These are phyloP conservation scores for Purpureocillium lavendulum DNA, from an alignment of 2,329 filamentous ascomycete species.

Conservation along the genomic window DNA sequence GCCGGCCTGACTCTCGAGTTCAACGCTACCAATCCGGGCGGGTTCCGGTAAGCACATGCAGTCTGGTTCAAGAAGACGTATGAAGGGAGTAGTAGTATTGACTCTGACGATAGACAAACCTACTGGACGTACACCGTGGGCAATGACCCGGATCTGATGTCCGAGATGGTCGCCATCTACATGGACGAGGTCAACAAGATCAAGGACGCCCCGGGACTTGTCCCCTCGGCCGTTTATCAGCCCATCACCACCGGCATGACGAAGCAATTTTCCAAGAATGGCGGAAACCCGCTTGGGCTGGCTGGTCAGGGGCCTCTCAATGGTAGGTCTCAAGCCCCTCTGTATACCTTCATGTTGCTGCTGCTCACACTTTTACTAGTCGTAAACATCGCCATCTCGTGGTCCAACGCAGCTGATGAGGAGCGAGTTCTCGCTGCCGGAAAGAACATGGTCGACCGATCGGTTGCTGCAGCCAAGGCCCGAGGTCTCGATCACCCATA, in stretches of 20 bases:
- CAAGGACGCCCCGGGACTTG: conserved; percentile 11
- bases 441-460: conserved; percentile 16
- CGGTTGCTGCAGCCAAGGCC: conserved; percentile 18
- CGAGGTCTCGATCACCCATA: conserved; percentile 24
- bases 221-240: conserved; percentile 26
- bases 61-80: no score
- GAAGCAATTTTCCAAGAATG: conserved; percentile 22
- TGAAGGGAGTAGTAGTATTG: no score
- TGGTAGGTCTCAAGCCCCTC: conserved; percentile 2
- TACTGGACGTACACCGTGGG: conserved; percentile 13
- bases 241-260: conserved; percentile 29
- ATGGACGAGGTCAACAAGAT: conserved; percentile 12
- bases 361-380: conserved; percentile 5
- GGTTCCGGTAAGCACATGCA: conserved; percentile 11
- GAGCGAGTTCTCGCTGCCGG: conserved; percentile 17
- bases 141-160: conserved; percentile 11
- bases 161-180: conserved; percentile 12
- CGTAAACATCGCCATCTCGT: conserved; percentile 15
- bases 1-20: conserved; percentile 12
- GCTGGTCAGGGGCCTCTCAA: conserved; percentile 15
- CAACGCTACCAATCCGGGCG: conserved; percentile 12
- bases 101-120: conserved; percentile 13
- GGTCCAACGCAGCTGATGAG: conserved; percentile 23
- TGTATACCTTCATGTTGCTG: background rate
- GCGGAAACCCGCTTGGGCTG: conserved; percentile 22